These are phyloP conservation scores for Psilocybe tampanensis DNA, from an alignment of 768 basidiomycete species.

Conservation along the genomic window DNA sequence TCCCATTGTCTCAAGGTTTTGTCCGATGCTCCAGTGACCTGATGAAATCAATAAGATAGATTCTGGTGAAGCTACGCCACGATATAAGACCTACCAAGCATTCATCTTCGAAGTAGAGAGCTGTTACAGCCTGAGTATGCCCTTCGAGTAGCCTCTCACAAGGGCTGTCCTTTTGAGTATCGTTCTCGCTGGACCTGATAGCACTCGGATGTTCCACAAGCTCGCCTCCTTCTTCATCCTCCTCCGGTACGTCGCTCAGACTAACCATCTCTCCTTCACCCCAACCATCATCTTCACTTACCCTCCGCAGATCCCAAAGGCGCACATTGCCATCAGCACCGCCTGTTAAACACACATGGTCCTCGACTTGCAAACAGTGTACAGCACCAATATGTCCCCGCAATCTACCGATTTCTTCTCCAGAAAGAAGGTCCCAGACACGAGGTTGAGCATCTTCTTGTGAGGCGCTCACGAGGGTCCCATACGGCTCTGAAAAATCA, in stretches of 20 bases:
- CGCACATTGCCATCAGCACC: constrained; percentile 84
- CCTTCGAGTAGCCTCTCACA: constrained; percentile 84
- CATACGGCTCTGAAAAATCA: constrained; percentile 97
- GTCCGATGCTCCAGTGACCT: constrained; percentile 98
- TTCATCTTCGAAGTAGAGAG: constrained; percentile 94
- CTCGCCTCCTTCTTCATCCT: constrained; percentile 57
- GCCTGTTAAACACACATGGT: constrained; percentile 87
- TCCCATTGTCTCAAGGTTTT: constrained; percentile 99
- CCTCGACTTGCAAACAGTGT: constrained; percentile 93
- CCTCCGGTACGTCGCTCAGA: constrained; percentile 66
- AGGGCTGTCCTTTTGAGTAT: constrained; percentile 49
- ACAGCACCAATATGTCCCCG: constrained; percentile 81
- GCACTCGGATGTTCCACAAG: constrained; percentile 39
- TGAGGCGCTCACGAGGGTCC: constrained; percentile 86
- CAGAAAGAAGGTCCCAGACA: constrained; percentile 93
- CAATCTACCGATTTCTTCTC: constrained; percentile 83
- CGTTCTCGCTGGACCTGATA: constrained; percentile 40
- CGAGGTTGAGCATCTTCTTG: constrained; percentile 85
- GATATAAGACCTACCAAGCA: constrained; percentile 66
- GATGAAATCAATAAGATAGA: constrained; percentile 19
- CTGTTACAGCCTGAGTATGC: constrained; percentile 90
- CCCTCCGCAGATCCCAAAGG: constrained; percentile 88
- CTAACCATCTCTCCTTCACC: constrained; percentile 55
- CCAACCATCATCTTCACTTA: constrained; percentile 75
- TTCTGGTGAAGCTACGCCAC: background rate